Conservation (phyloP, 2,329 filamentous ascomycete species). For the Arthrobotrys conoides region DNA sequence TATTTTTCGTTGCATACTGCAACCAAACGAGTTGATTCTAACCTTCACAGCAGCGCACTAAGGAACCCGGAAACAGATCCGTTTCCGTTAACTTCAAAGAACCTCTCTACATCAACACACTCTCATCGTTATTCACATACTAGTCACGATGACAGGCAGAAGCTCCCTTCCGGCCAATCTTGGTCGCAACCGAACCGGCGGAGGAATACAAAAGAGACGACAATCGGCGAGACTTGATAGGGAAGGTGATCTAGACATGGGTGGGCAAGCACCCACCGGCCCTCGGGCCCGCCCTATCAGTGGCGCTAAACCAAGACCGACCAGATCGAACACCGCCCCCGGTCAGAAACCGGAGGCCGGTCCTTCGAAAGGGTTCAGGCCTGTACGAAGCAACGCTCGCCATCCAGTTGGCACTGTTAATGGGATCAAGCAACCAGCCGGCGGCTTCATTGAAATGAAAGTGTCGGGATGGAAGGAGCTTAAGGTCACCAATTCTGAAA, state of each 20-base stretch:
- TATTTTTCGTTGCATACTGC: slow-evolving; percentile 37
- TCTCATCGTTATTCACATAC: neutral
- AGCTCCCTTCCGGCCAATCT: slow-evolving; percentile 52
- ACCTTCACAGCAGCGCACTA: slow-evolving; percentile 18
- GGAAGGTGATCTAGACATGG: slow-evolving; percentile 57
- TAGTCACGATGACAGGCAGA: slow-evolving; percentile 48
- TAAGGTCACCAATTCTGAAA: slow-evolving; percentile 62
- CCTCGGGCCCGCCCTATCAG: slow-evolving; percentile 49
- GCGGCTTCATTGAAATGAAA: slow-evolving; percentile 67
- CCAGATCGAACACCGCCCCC: slow-evolving; percentile 26
- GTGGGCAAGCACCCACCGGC: slow-evolving; percentile 47
- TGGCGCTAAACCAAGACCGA: slow-evolving; percentile 17
- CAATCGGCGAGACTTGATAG: slow-evolving; percentile 39
- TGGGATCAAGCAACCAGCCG: slow-evolving; percentile 76
- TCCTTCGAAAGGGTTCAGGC: slow-evolving; percentile 41
- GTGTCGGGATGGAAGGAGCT: slow-evolving; percentile 64
- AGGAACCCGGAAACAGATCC: slow-evolving; percentile 25
- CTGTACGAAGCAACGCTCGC: slow-evolving; percentile 42
- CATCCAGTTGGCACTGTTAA: slow-evolving; percentile 73
- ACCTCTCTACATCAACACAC: neutral
- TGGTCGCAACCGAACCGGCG: slow-evolving; percentile 39
- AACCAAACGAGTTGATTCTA: slow-evolving; percentile 27
- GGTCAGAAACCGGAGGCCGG: slow-evolving; percentile 45
- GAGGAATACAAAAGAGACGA: slow-evolving; percentile 50
- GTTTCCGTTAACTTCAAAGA: slow-evolving; percentile 18